A percentile compares a stretch with the other conserved stretches of the same genome.
These are phyloP conservation scores for Guyanaporus albipodus DNA, from an alignment of 768 basidiomycete genomes.

Conservation along the genomic window DNA sequence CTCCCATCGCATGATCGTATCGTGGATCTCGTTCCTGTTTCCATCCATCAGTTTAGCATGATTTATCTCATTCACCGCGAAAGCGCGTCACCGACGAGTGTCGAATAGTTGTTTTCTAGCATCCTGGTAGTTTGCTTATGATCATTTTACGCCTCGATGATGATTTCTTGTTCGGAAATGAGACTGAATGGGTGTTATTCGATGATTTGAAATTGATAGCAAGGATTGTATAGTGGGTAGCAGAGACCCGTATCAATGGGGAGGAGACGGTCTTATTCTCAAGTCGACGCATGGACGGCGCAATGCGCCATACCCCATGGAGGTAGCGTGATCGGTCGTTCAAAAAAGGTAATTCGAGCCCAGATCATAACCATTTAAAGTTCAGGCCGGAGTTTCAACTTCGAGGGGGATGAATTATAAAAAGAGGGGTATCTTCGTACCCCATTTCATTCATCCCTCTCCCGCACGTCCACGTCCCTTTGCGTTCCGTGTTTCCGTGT, in stretches of 20 bases:
- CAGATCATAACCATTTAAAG: constrained; percentile 24
- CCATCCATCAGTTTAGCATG: background rate
- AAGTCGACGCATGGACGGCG: background rate
- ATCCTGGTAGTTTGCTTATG: constrained; percentile 21
- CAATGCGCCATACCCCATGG: constrained; percentile 8
- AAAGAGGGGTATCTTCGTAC: constrained; percentile 35
- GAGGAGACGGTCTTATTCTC: too few species aligned
- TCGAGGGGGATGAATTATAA: constrained; percentile 40
- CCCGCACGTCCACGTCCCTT: constrained; percentile 48
- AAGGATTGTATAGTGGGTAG: too few species aligned
- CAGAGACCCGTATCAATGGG: too few species aligned
- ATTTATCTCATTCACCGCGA: background rate
- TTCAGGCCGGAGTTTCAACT: constrained; percentile 51
- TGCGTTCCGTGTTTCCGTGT: constrained; percentile 46
- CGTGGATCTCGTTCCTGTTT: constrained; percentile 14
- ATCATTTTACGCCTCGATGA: constrained; percentile 18
- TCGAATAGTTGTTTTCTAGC: constrained; percentile 21
- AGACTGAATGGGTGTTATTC: too few species aligned
- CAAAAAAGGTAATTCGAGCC: constrained; percentile 21
- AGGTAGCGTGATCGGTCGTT: constrained; percentile 16
- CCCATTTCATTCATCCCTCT: constrained; percentile 34
- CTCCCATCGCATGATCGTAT: constrained; percentile 10
- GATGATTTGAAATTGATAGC: constrained; percentile 32
- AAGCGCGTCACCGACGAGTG: constrained; percentile 4
- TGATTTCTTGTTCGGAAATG: constrained; percentile 23